phyloP scores from a whole-genome alignment of 495 filamentous ascomycete species.

The Xylaria palmicola region DNA sequence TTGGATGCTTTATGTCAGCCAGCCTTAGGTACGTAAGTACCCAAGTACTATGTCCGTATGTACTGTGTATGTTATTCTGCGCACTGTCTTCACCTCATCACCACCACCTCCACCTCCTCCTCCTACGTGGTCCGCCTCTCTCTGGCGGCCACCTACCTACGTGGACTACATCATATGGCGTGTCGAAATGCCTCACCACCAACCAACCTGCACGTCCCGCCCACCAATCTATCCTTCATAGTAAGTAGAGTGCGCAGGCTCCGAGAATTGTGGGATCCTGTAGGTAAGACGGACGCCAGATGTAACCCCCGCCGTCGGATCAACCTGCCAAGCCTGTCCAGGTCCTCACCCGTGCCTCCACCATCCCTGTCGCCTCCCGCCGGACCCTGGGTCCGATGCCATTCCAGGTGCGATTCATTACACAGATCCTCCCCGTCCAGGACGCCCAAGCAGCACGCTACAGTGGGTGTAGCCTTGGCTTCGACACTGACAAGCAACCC shows the following conservation, averaged over 20 bases:
- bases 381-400: no score
- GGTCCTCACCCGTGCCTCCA: neutral
- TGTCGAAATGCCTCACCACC: neutral
- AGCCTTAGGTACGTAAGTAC: no score
- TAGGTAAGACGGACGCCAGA: constrained; percentile 21
- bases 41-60: no score
- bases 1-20: no score
- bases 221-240: neutral
- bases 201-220: neutral
- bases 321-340: constrained; percentile 30
- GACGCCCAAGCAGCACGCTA: no score
- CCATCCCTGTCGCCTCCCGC: neutral
- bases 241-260: neutral
- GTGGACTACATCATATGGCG: neutral
- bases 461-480: no score
- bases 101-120: no score
- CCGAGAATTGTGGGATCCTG: constrained; percentile 7
- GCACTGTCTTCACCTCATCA: no score
- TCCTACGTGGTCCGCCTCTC: neutral
- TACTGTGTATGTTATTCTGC: no score
- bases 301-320: constrained; percentile 29
- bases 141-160: neutral
- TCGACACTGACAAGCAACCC: no score
- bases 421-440: no score
- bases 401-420: no score